These are phyloP conservation scores for Phytophthora litchii DNA, from an alignment of 352 stramenopile species.

Conservation along the genomic window DNA sequence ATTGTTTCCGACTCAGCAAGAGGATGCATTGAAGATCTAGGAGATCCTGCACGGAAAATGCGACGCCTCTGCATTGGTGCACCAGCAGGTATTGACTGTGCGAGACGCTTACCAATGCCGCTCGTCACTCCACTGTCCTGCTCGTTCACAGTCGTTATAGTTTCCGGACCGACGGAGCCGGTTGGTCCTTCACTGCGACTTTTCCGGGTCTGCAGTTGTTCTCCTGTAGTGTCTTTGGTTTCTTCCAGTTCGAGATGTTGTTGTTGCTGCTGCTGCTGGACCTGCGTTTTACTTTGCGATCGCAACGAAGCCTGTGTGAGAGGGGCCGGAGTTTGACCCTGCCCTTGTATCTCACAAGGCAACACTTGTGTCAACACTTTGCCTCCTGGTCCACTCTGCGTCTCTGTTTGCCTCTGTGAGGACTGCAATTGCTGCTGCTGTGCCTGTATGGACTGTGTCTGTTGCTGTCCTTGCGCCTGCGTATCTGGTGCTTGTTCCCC, in stretches of 20 bases:
- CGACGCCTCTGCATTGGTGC: conserved; percentile 22
- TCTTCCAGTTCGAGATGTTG: conserved; percentile 21
- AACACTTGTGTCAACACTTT: conserved; percentile 9
- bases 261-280: conserved; percentile 18
- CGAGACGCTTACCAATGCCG: conserved; percentile 16
- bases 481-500: conserved; percentile 2
- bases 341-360: conserved; percentile 12
- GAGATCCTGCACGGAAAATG: conserved; percentile 20
- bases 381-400: background rate
- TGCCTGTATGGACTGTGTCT: conserved; percentile 14
- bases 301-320: background rate
- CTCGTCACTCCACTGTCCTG: conserved; percentile 1
- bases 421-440: conserved; percentile 8
- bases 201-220: conserved; percentile 10
- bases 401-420: background rate
- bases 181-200: conserved; percentile 14
- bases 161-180: background rate
- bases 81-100: conserved; percentile 1
- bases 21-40: conserved; percentile 31
- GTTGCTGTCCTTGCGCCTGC: conserved; percentile 6
- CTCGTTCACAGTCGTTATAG: conserved; percentile 2
- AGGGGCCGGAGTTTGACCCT: conserved; percentile 7
- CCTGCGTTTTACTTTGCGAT: conserved; percentile 11
- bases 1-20: conserved; percentile 23
- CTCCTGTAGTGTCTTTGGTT: conserved; percentile 17